Percentiles rank a stretch among this genome's conserved stretches.
phyloP scores from a whole-genome alignment of 306 rosid genomes.

The Lotus japonicus region DNA sequence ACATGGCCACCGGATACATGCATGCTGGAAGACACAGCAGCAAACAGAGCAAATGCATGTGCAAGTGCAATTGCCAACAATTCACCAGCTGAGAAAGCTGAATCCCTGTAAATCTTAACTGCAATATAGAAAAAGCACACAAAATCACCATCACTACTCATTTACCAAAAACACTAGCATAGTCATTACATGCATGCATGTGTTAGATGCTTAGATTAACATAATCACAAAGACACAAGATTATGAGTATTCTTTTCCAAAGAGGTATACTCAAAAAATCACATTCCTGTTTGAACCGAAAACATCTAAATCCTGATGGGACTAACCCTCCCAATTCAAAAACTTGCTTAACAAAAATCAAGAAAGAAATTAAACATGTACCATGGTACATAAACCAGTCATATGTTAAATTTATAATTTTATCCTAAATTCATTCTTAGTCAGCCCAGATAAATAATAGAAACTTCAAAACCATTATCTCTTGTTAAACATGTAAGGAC shows the following conservation, averaged over 20 bases:
- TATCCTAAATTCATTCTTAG: too few relatives aligned
- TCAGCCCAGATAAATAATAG: too few relatives aligned
- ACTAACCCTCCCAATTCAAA: too few relatives aligned
- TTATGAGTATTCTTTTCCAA: background rate
- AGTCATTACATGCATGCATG: background rate
- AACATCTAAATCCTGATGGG: too few relatives aligned
- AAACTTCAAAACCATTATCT: too few relatives aligned
- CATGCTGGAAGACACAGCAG: slow-evolving; percentile 66
- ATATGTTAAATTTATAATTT: too few relatives aligned
- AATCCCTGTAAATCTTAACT: slow-evolving; percentile 70
- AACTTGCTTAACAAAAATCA: too few relatives aligned
- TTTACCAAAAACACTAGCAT: background rate
- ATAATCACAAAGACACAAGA: background rate
- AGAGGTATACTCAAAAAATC: too few relatives aligned
- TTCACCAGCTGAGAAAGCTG: slow-evolving; percentile 49
- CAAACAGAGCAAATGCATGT: slow-evolving; percentile 61
- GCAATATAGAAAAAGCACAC: slow-evolving; percentile 17
- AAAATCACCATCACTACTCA: background rate
- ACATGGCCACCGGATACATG: slow-evolving; percentile 89
- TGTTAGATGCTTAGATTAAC: background rate
- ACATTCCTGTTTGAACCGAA: too few relatives aligned
- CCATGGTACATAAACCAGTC: too few relatives aligned
- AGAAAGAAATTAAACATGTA: too few relatives aligned
- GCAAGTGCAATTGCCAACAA: slow-evolving; percentile 57
- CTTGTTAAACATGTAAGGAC: background rate